A percentile compares a stretch with the other conserved stretches of the same genome.
Conservation (phyloP, 305 asterid genomes). For the Fraxinus sp. region DNA sequence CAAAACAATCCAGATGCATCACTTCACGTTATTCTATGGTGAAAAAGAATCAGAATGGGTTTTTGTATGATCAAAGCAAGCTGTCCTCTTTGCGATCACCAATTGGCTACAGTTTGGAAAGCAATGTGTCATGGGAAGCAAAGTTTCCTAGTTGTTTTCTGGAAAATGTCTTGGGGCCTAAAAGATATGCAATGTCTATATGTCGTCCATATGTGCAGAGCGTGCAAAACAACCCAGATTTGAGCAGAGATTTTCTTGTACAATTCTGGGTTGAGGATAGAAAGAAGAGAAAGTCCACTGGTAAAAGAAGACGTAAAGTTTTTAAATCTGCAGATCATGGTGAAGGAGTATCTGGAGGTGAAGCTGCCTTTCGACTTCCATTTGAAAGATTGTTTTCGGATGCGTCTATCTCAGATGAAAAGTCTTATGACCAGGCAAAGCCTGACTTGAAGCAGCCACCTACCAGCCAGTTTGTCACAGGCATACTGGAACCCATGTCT, state of each 20-base stretch:
- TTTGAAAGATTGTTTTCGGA: conserved; percentile 47
- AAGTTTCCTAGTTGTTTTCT: conserved; percentile 35
- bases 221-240: conserved; percentile 42
- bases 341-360: conserved; percentile 31
- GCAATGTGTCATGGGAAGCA: conserved; percentile 30
- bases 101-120: conserved; percentile 39
- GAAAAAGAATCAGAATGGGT: conserved; percentile 34
- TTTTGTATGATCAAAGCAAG: conserved; percentile 31
- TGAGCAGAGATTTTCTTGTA: conserved; percentile 72
- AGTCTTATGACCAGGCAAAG: conserved; percentile 37
- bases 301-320: conserved; percentile 38
- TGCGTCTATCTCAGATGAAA: conserved; percentile 36
- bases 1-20: conserved; percentile 38
- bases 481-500: conserved; percentile 65
- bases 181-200: conserved; percentile 25
- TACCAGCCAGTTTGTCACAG: conserved; percentile 73
- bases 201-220: conserved; percentile 42
- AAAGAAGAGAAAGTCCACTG: conserved; percentile 40
- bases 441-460: conserved; percentile 69
- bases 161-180: conserved; percentile 31
- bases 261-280: conserved; percentile 71
- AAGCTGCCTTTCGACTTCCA: conserved; percentile 28
- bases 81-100: conserved; percentile 27
- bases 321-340: conserved; percentile 24
- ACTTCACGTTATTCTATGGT: conserved; percentile 18